These are phyloP conservation scores for Begonia peltatifolia DNA, from an alignment of 306 rosid genomes.

Conservation along the genomic window DNA sequence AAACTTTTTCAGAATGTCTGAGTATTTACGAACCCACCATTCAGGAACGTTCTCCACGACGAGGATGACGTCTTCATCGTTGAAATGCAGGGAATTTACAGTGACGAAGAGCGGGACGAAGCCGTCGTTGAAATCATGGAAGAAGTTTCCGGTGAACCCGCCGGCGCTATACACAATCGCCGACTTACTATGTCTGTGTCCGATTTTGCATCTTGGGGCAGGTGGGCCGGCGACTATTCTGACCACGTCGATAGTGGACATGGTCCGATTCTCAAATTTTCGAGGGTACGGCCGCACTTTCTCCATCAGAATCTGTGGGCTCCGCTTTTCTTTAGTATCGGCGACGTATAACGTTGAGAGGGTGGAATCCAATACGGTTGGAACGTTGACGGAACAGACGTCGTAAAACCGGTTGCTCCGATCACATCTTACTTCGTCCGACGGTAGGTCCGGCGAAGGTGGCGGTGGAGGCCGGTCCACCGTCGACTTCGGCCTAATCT, in stretches of 20 bases:
- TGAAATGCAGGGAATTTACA: conserved; percentile 10
- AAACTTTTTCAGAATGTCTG: conserved; percentile 11
- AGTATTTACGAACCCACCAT: conserved; percentile 36
- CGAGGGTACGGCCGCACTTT: conserved; percentile 38
- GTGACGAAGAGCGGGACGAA: conserved; percentile 50
- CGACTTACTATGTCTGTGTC: conserved; percentile 29
- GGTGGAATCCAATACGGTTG: conserved; percentile 20
- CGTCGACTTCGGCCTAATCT: too few relatives aligned
- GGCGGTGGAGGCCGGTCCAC: too few relatives aligned
- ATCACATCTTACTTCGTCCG: conserved; percentile 13
- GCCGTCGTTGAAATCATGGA: conserved; percentile 36
- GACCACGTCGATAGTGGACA: conserved; percentile 15
- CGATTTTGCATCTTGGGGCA: conserved; percentile 10
- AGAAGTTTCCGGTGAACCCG: conserved; percentile 47
- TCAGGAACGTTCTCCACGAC: conserved; percentile 15
- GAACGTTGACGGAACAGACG: conserved; percentile 23
- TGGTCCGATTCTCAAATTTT: conserved; percentile 20
- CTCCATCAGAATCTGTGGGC: neutral
- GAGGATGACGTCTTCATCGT: conserved; percentile 16
- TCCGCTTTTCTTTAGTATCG: neutral
- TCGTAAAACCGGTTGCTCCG: conserved; percentile 15
- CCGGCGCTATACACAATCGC: conserved; percentile 34
- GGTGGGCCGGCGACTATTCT: conserved; percentile 22
- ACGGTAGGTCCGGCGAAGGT: too few relatives aligned
- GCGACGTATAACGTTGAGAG: conserved; percentile 15